These are phyloP conservation scores for Gliomastix tumulicola DNA, from an alignment of 2,329 filamentous ascomycete species.

Conservation along the genomic window DNA sequence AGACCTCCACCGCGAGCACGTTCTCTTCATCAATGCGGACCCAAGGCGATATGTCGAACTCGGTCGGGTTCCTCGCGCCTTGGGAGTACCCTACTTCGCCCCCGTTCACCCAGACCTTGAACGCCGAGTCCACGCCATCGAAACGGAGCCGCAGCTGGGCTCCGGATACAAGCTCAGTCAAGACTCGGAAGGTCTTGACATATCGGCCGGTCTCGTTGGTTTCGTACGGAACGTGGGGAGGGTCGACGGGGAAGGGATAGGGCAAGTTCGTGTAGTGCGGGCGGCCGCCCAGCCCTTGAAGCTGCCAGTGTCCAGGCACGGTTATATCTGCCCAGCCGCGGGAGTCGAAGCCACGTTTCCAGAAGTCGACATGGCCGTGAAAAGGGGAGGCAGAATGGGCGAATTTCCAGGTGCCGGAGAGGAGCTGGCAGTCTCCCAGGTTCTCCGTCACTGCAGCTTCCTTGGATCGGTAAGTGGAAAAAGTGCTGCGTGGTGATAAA, in stretches of 20 bases:
- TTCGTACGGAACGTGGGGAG: constrained; percentile 49
- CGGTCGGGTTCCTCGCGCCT: constrained; percentile 59
- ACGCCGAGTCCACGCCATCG: constrained; percentile 63
- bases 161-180: constrained; percentile 30
- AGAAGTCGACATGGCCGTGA: too few species aligned
- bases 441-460: constrained; percentile 33
- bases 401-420: constrained; percentile 51
- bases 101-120: constrained; percentile 61
- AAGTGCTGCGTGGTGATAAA: constrained; percentile 48
- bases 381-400: constrained; percentile 37
- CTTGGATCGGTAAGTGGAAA: constrained; percentile 43
- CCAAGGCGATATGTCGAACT: constrained; percentile 58
- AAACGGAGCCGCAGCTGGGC: constrained; percentile 54
- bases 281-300: constrained; percentile 52
- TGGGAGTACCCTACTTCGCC: constrained; percentile 57
- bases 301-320: constrained; percentile 63
- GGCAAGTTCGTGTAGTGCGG: constrained; percentile 62
- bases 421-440: background rate
- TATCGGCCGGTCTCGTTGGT: constrained; percentile 60
- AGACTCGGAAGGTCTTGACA: constrained; percentile 44
- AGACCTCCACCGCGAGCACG: constrained; percentile 50
- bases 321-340: too few species aligned
- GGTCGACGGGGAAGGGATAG: constrained; percentile 57
- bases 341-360: too few species aligned
- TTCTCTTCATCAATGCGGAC: constrained; percentile 31